Evolutionary conservation across 305 asterid genomes (phyloP).

Genomic region (Lippia alba): DNA sequence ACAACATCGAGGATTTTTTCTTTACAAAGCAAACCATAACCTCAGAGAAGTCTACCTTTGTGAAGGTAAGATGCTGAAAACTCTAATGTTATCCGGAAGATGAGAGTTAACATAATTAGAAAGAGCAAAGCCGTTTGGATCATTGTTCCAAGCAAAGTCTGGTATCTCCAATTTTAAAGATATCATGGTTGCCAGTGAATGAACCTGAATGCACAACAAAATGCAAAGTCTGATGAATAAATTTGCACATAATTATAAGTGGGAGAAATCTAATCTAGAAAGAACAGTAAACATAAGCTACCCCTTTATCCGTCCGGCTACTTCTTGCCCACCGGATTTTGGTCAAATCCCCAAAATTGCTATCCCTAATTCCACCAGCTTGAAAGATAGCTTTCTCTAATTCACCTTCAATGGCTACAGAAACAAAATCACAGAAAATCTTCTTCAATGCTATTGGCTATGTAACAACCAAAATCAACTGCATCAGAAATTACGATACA

Average conservation of each 20-base stretch:
- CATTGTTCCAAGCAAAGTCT: constrained; percentile 82
- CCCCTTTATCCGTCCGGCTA: constrained; percentile 99
- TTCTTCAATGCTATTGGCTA: constrained; percentile 22
- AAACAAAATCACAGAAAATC: constrained; percentile 34
- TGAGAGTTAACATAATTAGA: constrained; percentile 63
- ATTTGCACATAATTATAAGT: constrained; percentile 18
- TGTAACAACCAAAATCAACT: neutral
- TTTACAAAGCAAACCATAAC: neutral
- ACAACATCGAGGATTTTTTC: too few species aligned
- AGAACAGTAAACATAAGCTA: constrained; percentile 23
- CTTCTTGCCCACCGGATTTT: constrained; percentile 95
- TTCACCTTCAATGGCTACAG: constrained; percentile 91
- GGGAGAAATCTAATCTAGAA: constrained; percentile 27
- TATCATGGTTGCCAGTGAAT: constrained; percentile 91
- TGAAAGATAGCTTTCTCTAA: constrained; percentile 81
- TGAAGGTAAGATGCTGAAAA: constrained; percentile 92
- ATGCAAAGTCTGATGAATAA: constrained; percentile 26
- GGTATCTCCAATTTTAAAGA: constrained; percentile 96
- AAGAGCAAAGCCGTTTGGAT: constrained; percentile 80
- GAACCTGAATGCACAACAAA: constrained; percentile 62
- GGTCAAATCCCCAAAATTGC: constrained; percentile 85
- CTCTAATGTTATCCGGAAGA: constrained; percentile 77
- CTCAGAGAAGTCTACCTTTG: constrained; percentile 56
- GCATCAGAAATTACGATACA: too few species aligned
- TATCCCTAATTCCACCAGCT: constrained; percentile 92